A percentile compares a stretch with the other conserved stretches of the same genome.
phyloP scores from a whole-genome alignment of 257 asterid genomes.

The Misopates orontium region DNA sequence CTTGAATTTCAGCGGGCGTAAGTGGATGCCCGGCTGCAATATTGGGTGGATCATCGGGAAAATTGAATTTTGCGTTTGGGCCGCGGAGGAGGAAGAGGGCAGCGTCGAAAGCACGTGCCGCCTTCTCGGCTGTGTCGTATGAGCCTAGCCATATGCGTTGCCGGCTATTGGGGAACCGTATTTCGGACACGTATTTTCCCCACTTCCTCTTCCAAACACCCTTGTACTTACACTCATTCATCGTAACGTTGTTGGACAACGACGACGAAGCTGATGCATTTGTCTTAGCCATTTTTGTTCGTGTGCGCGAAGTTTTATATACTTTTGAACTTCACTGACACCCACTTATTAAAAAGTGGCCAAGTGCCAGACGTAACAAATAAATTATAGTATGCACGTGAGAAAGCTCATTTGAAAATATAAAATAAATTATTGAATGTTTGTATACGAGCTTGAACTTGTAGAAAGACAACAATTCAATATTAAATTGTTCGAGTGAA shows the following conservation, averaged over 20 bases:
- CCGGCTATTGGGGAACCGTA: constrained; percentile 68
- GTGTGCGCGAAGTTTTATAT: no score
- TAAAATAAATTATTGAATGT: no score
- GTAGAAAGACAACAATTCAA: no score
- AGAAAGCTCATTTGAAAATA: no score
- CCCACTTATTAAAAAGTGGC: no score
- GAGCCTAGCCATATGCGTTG: constrained; percentile 82
- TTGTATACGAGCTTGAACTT: no score
- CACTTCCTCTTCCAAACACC: constrained; percentile 77
- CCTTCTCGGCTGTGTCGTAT: constrained; percentile 65
- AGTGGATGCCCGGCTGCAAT: constrained; percentile 43
- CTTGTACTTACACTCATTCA: constrained; percentile 46
- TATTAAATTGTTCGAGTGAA: no score
- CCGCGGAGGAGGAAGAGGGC: constrained; percentile 73
- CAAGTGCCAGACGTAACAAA: no score
- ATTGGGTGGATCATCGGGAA: constrained; percentile 50
- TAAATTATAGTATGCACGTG: no score
- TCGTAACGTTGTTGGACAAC: constrained; percentile 2
- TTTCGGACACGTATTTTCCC: constrained; percentile 78
- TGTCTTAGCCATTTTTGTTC: constrained; percentile 49
- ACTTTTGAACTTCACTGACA: no score
- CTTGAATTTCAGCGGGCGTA: constrained; percentile 58
- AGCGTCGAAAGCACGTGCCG: constrained; percentile 78
- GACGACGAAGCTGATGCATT: constrained; percentile 14
- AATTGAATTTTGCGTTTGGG: constrained; percentile 54